A percentile compares a stretch with the other conserved stretches of the same genome.
These are phyloP conservation scores for Sphaerosporella brunnea DNA, from an alignment of 495 filamentous ascomycete genomes.

Conservation along the genomic window DNA sequence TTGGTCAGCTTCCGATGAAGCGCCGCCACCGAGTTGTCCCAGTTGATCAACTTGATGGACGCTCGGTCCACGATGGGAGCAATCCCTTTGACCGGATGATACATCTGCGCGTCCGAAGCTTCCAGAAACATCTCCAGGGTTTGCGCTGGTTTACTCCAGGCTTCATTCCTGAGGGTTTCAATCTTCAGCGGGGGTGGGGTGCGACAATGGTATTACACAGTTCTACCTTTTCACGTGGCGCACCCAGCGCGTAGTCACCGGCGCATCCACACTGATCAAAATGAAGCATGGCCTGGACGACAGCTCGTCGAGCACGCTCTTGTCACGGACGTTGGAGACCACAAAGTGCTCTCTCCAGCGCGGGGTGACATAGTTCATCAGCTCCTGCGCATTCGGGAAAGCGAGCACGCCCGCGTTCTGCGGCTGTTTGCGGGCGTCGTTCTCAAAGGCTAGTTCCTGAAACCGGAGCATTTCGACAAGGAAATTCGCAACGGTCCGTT, in stretches of 20 bases:
- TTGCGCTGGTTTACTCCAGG: too few species aligned
- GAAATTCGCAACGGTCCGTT: constrained; percentile 67
- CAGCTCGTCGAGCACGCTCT: constrained; percentile 50
- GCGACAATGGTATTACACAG: too few species aligned
- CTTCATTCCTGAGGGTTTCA: too few species aligned
- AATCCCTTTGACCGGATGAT: constrained; percentile 44
- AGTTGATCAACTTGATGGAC: constrained; percentile 70
- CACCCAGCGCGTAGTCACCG: constrained; percentile 62
- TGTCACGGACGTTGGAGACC: constrained; percentile 59
- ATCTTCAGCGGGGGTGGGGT: too few species aligned
- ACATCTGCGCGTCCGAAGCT: constrained; percentile 61
- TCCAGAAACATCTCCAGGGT: constrained; percentile 49
- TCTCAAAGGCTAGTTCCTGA: constrained; percentile 3
- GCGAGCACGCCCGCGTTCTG: constrained; percentile 22
- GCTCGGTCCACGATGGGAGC: constrained; percentile 59
- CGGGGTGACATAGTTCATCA: constrained; percentile 73
- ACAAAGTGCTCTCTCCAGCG: constrained; percentile 69
- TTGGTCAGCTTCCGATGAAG: constrained; percentile 48
- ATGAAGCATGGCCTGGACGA: constrained; percentile 76
- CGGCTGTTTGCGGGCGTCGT: constrained; percentile 11
- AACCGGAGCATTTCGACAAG: constrained; percentile 64
- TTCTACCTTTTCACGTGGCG: constrained; percentile 37
- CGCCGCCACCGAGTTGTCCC: constrained; percentile 47
- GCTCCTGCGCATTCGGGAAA: constrained; percentile 42
- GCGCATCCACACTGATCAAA: constrained; percentile 79